Percentiles rank a stretch among this genome's conserved stretches.
Evolutionary conservation across 1,284 basidiomycete genomes (phyloP).

Genomic region (Porodaedalea pini): DNA sequence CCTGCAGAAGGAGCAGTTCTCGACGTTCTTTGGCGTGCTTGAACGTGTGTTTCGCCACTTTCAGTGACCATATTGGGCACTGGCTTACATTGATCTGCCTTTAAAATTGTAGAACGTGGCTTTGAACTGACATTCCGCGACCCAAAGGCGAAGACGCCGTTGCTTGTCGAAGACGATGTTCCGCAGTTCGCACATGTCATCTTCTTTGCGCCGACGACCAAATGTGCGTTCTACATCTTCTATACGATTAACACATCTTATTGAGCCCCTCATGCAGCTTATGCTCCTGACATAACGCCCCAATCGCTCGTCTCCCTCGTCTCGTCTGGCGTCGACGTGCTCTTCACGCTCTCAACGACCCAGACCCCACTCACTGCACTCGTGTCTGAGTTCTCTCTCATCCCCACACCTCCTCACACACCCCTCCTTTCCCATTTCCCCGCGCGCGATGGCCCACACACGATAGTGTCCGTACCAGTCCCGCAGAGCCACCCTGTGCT

Average conservation of each 20-base stretch:
- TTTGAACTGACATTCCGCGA: constrained; percentile 81
- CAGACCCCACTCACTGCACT: constrained; percentile 68
- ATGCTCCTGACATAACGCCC: constrained; percentile 76
- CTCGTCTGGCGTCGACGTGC: constrained; percentile 74
- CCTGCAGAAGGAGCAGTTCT: constrained; percentile 64
- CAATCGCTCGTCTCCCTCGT: constrained; percentile 78
- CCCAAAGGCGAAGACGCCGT: constrained; percentile 66
- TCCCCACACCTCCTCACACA: constrained; percentile 69
- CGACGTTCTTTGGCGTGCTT: constrained; percentile 77
- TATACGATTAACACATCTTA: constrained; percentile 5
- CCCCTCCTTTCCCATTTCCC: constrained; percentile 77
- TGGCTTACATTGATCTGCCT: not conserved
- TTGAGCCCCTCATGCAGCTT: constrained; percentile 43
- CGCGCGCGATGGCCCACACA: constrained; percentile 53
- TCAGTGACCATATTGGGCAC: not conserved
- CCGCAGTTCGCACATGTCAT: constrained; percentile 81
- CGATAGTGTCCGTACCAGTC: constrained; percentile 56
- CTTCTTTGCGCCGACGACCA: constrained; percentile 77
- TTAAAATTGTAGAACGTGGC: constrained; percentile 52
- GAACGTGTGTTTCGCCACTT: constrained; percentile 48
- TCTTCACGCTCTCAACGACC: constrained; percentile 77
- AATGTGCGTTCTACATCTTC: constrained; percentile 49
- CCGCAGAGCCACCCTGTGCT: constrained; percentile 41
- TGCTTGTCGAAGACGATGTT: constrained; percentile 67
- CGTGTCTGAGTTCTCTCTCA: constrained; percentile 73